Evolutionary conservation across 306 rosid species (phyloP).

Genomic region (Cucumis hystrix): DNA sequence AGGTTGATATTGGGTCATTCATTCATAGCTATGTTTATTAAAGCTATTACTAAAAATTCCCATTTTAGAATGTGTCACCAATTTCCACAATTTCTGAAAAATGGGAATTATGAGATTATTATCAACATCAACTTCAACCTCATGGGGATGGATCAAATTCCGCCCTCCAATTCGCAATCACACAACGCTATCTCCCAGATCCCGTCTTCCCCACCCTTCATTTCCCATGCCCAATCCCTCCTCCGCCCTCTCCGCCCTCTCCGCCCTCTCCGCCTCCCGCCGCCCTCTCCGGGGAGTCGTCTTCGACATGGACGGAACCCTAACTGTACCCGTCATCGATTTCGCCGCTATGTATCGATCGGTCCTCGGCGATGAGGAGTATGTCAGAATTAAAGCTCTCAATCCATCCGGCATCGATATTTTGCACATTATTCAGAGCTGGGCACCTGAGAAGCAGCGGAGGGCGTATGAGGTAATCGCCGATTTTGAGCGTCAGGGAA

Average conservation of each 20-base stretch:
- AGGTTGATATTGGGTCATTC: no score
- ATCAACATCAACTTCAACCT: neutral
- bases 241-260: slow-evolving; percentile 4
- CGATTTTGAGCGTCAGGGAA: slow-evolving; percentile 56
- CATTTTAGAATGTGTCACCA: neutral
- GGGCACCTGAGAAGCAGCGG: slow-evolving; percentile 45
- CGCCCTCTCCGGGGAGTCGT: slow-evolving; percentile 74
- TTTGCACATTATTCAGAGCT: slow-evolving; percentile 45
- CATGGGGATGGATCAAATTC: neutral
- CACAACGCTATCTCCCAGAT: neutral
- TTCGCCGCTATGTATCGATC: slow-evolving; percentile 70
- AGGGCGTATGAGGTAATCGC: slow-evolving; percentile 60
- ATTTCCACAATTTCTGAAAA: neutral
- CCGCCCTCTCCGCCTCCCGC: slow-evolving; percentile 51
- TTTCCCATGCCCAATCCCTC: slow-evolving; percentile 27
- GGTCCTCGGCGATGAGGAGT: slow-evolving; percentile 74
- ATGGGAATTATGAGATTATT: neutral
- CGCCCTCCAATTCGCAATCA: no score
- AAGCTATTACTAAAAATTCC: no score
- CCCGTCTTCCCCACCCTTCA: neutral
- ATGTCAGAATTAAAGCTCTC: slow-evolving; percentile 27
- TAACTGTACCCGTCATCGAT: slow-evolving; percentile 81
- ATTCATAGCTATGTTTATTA: no score
- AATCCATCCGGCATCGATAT: slow-evolving; percentile 76
- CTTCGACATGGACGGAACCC: slow-evolving; percentile 98